Conservation (phyloP, 257 asterid genomes). For the Fraxinus pennsylvanica region DNA sequence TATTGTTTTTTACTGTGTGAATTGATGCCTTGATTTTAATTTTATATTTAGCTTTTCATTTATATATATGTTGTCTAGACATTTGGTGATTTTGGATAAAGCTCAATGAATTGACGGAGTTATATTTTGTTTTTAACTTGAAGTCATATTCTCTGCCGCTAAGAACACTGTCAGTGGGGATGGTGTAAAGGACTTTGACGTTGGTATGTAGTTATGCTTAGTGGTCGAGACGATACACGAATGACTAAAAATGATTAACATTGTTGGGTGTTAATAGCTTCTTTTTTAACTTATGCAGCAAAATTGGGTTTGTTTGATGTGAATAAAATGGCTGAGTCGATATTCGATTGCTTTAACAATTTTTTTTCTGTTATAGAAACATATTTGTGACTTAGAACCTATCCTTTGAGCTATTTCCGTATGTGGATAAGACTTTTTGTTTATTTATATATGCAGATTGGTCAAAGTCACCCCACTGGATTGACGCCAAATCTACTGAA, state of each 20-base stretch:
- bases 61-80: neutral
- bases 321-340: neutral
- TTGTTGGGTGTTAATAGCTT: neutral
- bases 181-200: neutral
- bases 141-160: neutral
- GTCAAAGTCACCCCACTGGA: conserved; percentile 98
- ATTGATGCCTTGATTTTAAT: neutral
- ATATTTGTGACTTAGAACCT: neutral
- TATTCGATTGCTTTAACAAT: neutral
- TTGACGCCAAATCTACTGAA: conserved; percentile 79
- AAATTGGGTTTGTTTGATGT: neutral
- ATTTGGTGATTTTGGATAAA: neutral
- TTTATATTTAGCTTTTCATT: neutral
- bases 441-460: conserved; percentile 57
- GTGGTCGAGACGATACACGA: neutral
- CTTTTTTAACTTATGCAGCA: neutral
- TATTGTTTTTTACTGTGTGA: neutral
- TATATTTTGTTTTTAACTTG: neutral
- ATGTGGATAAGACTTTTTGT: conserved; percentile 1
- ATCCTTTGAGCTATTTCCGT: neutral
- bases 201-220: neutral
- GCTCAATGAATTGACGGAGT: neutral
- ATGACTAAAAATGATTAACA: neutral
- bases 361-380: neutral
- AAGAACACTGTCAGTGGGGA: neutral